A percentile compares a stretch with the other conserved stretches of the same genome.
Evolutionary conservation across 2,329 filamentous ascomycete genomes (phyloP).

Genomic region (Fusarium sterilihyphosum): DNA sequence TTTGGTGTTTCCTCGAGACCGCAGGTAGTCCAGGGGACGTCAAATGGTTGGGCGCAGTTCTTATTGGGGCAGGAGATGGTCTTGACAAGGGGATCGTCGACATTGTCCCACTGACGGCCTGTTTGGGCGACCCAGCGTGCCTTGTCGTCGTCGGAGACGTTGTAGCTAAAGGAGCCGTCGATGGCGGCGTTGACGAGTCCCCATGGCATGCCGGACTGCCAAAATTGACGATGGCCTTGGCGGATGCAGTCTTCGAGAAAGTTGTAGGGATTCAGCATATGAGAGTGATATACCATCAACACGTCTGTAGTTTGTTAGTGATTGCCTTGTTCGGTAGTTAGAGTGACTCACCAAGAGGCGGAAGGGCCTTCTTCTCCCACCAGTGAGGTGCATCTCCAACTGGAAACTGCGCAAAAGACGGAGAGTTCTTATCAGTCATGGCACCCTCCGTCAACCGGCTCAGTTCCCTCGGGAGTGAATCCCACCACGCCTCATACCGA

Average conservation of each 20-base stretch:
- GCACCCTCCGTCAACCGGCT: constrained; percentile 13
- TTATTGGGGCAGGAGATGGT: constrained; percentile 54
- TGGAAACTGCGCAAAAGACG: constrained; percentile 20
- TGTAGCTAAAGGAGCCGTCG: constrained; percentile 64
- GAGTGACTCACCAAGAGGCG: constrained; percentile 34
- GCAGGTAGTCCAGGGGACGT: constrained; percentile 65
- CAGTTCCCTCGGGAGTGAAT: constrained; percentile 4
- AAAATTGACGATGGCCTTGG: constrained; percentile 47
- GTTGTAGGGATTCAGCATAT: constrained; percentile 74
- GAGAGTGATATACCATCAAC: constrained; percentile 78
- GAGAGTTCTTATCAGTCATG: neutral
- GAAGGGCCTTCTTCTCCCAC: constrained; percentile 32
- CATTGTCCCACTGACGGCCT: constrained; percentile 64
- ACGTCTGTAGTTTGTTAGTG: constrained; percentile 59
- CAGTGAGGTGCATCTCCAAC: neutral
- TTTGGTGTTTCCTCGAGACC: constrained; percentile 30
- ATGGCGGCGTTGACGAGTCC: constrained; percentile 63
- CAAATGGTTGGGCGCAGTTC: constrained; percentile 46
- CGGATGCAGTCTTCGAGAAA: constrained; percentile 43
- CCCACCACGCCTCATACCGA: constrained; percentile 71
- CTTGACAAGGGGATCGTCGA: constrained; percentile 57
- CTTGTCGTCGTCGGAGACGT: constrained; percentile 53
- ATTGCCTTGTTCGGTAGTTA: neutral
- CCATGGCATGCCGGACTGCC: constrained; percentile 72
- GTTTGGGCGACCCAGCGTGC: constrained; percentile 57